Conservation (phyloP, 2,329 filamentous ascomycete genomes). For the Calonectria hawksworthii region DNA sequence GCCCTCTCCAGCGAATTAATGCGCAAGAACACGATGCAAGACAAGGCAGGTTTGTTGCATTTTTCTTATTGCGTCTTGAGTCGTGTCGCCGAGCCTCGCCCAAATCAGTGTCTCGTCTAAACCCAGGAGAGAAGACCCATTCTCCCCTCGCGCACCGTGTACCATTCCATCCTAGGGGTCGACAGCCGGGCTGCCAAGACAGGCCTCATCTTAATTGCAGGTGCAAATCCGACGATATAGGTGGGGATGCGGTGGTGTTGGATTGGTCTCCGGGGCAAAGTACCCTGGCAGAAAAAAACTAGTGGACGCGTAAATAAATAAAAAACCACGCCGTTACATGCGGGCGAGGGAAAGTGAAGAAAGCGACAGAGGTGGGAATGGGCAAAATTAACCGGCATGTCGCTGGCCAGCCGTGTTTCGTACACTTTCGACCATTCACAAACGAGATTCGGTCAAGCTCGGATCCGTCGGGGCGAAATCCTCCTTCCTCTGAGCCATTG, state of each 20-base stretch:
- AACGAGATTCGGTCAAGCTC: conserved; percentile 13
- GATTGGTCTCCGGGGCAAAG: conserved; percentile 10
- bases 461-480: conserved; percentile 15
- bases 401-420: conserved; percentile 9
- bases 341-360: background rate
- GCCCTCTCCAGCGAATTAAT: background rate
- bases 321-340: background rate
- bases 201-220: conserved; percentile 48
- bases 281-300: background rate
- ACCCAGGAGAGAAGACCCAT: conserved; percentile 5
- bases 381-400: conserved; percentile 17
- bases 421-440: background rate
- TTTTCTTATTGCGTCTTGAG: background rate
- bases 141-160: conserved; percentile 11
- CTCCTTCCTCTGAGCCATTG: background rate
- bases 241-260: conserved; percentile 23
- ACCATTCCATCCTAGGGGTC: conserved; percentile 46
- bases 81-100: background rate
- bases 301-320: background rate
- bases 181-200: conserved; percentile 39
- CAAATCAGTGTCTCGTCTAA: conserved; percentile 11
- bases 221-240: conserved; percentile 27
- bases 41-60: background rate
- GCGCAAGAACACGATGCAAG: background rate
- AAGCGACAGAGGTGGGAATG: background rate